Base-by-base conservation (phyloP, 2,329 filamentous ascomycete species). In the Penicillium sp. region DNA sequence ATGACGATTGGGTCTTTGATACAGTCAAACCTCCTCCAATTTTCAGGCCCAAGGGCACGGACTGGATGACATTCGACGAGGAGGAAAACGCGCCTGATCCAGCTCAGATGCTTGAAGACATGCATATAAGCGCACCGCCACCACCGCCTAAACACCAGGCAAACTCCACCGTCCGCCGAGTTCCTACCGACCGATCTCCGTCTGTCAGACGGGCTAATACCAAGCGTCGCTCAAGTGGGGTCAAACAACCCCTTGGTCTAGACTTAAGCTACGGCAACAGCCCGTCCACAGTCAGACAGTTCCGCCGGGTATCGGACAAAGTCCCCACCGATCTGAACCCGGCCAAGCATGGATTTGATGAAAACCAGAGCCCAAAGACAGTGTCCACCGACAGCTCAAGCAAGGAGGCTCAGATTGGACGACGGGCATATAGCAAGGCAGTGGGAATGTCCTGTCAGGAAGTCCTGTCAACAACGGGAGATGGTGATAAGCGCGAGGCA, bases 181-280 rank as follows among this genome's bases (percentile, higher is more conserved):
- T 68, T 71, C 81, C 56, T 5, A 82, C 82, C 0, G 68, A 67
- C 37, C 67, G 52, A 57, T 79, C 78, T 18, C 79, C 78, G 18
- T 76, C 71, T 22, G 57, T 72, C n/a, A 72, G 69, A 53, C 70
- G 72, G 43, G 67, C 70, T 53, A 74, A 69, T 55, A 72, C 68
- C 32, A 79, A 77, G 63, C 70, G 78, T 53, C 67, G 72, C 40
- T 76, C 76, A 10, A 80, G 77, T 55, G 80, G 80, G 2, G 74
- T 84, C 1, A 92, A 90, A 74, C 87, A 90, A 61, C 92, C 93
- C 0, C 81, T 97, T 2, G 91, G 92, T 53, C 83, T 94, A 2
- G 91, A 97, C 68, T 87, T 96, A 80, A 95, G 89, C 6, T 97
- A 95, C 75, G 94, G 93, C 50, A 97, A 97, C 73, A 89, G 88